A percentile compares a stretch with the other conserved stretches of the same genome.
These are phyloP conservation scores for Helichrysum umbraculigerum DNA, from an alignment of 129 eudicot genomes.

Conservation along the genomic window DNA sequence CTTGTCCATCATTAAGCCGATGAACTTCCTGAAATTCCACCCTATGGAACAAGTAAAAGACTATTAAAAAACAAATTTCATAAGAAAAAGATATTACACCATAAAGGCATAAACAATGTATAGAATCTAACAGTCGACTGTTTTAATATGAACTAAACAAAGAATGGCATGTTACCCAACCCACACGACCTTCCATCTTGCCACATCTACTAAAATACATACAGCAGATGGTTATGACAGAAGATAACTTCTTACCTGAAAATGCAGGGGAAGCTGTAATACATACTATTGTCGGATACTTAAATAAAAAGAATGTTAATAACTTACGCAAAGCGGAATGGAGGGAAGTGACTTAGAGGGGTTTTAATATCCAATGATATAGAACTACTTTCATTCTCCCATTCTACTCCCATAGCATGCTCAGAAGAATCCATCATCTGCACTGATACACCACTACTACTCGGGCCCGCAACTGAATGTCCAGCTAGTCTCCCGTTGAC, in stretches of 20 bases:
- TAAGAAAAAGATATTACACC: not conserved
- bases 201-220: not conserved
- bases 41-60: constrained; percentile 43
- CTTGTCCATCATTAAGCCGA: constrained; percentile 96
- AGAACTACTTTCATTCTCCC: constrained; percentile 76
- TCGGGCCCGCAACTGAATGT: constrained; percentile 52
- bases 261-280: not conserved
- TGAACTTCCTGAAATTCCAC: constrained; percentile 90
- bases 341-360: constrained; percentile 95
- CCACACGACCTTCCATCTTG: too few relatives aligned
- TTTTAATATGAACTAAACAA: too few relatives aligned
- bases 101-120: not conserved
- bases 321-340: constrained; percentile 94
- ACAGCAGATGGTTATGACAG: not conserved
- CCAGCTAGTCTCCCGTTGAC: constrained; percentile 51
- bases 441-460: constrained; percentile 51
- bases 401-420: constrained; percentile 59
- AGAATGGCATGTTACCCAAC: too few relatives aligned
- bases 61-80: constrained; percentile 5
- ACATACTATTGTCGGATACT: not conserved
- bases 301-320: not conserved
- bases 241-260: not conserved
- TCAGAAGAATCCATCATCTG: constrained; percentile 76
- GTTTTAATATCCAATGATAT: constrained; percentile 91
- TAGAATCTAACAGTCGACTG: not conserved